Evolutionary conservation across 2,329 filamentous ascomycete species (phyloP).

Genomic region (Chaetomium sp.): DNA sequence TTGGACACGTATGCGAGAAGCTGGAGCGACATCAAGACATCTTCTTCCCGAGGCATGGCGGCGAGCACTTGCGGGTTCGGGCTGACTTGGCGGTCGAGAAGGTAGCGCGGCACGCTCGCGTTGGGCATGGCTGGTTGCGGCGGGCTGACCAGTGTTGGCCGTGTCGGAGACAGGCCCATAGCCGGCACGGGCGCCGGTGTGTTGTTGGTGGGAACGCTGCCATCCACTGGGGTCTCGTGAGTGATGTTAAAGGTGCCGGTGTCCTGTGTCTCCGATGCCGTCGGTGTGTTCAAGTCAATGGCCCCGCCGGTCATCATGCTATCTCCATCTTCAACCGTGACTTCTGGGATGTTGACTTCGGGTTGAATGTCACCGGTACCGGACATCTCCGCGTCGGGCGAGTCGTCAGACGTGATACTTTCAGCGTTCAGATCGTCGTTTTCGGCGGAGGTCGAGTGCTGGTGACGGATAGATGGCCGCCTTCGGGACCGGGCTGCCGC

Average conservation of each 20-base stretch:
- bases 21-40: slow-evolving; percentile 96
- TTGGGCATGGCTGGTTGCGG: slow-evolving; percentile 67
- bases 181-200: slow-evolving; percentile 59
- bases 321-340: slow-evolving; percentile 70
- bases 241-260: slow-evolving; percentile 91
- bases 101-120: slow-evolving; percentile 69
- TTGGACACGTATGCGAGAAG: slow-evolving; percentile 96
- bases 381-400: slow-evolving; percentile 69
- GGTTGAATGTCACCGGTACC: slow-evolving; percentile 74
- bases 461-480: slow-evolving; percentile 81
- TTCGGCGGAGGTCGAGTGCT: slow-evolving; percentile 75
- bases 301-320: slow-evolving; percentile 69
- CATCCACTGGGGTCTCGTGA: slow-evolving; percentile 76
- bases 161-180: slow-evolving; percentile 67
- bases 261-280: slow-evolving; percentile 78
- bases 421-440: slow-evolving; percentile 82
- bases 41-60: slow-evolving; percentile 92
- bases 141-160: slow-evolving; percentile 62
- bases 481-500: slow-evolving; percentile 53
- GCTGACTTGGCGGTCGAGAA: slow-evolving; percentile 65
- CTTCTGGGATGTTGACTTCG: slow-evolving; percentile 79
- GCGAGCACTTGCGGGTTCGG: slow-evolving; percentile 71
- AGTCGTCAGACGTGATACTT: slow-evolving; percentile 72
- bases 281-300: slow-evolving; percentile 68
- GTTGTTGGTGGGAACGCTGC: slow-evolving; percentile 70